Evolutionary conservation across 2,329 filamentous ascomycete species (phyloP).

Genomic region (Pseudonectria foliicola): DNA sequence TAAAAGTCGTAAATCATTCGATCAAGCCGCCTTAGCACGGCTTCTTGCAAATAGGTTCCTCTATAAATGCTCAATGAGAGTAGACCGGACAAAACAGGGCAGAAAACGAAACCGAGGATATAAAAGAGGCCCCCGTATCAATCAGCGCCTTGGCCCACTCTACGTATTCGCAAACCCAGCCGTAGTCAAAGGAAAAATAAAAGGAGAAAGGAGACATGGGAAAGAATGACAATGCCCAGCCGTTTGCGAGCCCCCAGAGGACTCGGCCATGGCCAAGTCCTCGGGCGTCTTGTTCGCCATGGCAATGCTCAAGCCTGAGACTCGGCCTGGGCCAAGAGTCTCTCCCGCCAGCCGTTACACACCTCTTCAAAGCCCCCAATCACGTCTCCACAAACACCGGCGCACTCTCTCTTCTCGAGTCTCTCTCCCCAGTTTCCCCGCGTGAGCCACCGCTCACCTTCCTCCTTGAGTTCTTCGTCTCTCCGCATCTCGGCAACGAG

Average conservation of each 20-base stretch:
- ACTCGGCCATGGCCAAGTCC: slow-evolving; percentile 6
- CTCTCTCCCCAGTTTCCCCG: slow-evolving; percentile 77
- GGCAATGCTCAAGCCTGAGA: slow-evolving; percentile 30
- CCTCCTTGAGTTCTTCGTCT: slow-evolving; percentile 75
- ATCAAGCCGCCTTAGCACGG: no score
- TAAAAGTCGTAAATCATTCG: no score
- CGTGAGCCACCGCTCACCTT: slow-evolving; percentile 75
- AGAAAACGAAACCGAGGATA: neutral
- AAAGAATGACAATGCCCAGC: neutral
- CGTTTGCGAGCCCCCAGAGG: neutral
- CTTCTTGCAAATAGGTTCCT: no score
- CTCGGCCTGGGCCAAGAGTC: slow-evolving; percentile 61
- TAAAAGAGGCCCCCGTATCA: no score
- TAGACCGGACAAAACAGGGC: neutral
- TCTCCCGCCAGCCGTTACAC: slow-evolving; percentile 75
- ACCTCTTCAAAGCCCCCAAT: slow-evolving; percentile 88
- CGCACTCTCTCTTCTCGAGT: slow-evolving; percentile 71
- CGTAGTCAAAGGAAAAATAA: neutral
- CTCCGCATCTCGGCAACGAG: slow-evolving; percentile 77
- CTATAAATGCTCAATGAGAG: neutral
- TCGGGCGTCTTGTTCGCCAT: slow-evolving; percentile 4
- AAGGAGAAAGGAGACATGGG: neutral
- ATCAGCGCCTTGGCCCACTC: no score
- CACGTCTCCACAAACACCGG: slow-evolving; percentile 76
- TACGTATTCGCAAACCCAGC: slow-evolving; percentile 5